Base-by-base conservation (phyloP, 176 grass and related monocot species). In the Melocanna baccifera region DNA sequence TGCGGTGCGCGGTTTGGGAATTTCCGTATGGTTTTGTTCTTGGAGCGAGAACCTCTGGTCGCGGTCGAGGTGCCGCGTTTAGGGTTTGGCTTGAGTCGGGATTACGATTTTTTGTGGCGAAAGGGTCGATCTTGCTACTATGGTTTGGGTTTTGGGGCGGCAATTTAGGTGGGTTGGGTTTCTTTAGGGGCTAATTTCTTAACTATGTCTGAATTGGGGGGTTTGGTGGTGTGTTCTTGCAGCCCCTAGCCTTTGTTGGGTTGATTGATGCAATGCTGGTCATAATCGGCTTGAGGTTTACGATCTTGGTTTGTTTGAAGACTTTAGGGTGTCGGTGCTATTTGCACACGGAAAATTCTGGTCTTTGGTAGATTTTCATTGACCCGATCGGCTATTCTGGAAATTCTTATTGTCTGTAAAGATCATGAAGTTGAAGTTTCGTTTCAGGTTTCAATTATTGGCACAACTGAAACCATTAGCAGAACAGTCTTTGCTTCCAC, bases 71-170 rank as follows among this genome's bases (percentile, higher is more conserved):
- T 43, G 39, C 43, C 5, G 23, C 61, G 67, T 48, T 40, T 65
- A 41, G 76, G 87, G 58, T 75, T 79, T 39, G 67, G 0, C 40
- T 8, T 0, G 4, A 20, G 32, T 20, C n/a, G 40, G 20, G 5
- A 52, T 71, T 48, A 36, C 62, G 83, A 41, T 43, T 86, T 86
- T 75, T 19, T 1, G 76, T 40, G 4, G 20, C 4, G 7, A 12
- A 11, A 6, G 15, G 37, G 10, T 57, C n/a, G 47, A 48, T 81
- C 41, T 23, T 23, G 52, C 0, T 16, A 19, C 66, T 78, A 83
- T 84, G 88, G 79, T 90, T 87, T 90, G 74, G 74, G 42, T 67
- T 83, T 80, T 70, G 1, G 52, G 52, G 32, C 23, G 45, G 12
- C 19, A 29, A 66, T 84, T 61, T n/a, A 39, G n/a, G 67, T 23